Base-by-base conservation (phyloP, 352 stramenopile genomes). In the Globisporangium heterothallicum region DNA sequence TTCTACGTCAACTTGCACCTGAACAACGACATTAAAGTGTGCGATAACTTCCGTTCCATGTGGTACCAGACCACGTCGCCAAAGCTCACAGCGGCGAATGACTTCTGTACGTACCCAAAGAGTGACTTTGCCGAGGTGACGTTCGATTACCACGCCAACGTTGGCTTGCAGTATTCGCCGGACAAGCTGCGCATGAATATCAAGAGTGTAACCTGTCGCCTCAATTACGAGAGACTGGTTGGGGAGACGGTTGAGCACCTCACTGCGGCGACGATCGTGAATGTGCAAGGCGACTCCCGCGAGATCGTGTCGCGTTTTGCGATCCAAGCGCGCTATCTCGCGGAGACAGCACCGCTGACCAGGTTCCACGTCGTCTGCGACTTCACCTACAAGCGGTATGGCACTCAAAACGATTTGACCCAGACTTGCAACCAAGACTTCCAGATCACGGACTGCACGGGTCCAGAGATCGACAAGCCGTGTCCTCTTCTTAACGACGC, bases 111-210 rank as follows among this genome's bases (percentile, higher is more conserved):
- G 34, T 81, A 78, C 46, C 63, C 63, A 16, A 53, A 63, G 25
- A 87, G 71, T 18, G 70, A 87, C 51, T 87, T 85, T 52, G 71
- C 71, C 9, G 69, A 84, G 49, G 18, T 84, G 14, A 85, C 71
- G 34, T 87, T 85, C 32, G 63, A 82, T 36, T 87, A 76, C 54
- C 63, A 84, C 46, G 62, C 72, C n/a, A 72, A 76, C 43, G 57
- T 62, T 4, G 74, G 71, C 13, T 54, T 86, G 5, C 42, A 67
- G 36, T 75, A 71, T 29, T 69, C 56, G 24, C 57, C 56, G 9
- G 57, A 68, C 14, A 53, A 66, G 14, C 47, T 81, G 40, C 42
- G 42, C 1, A 68, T 72, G 64, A 71, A 68, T 30, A 63, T 86
- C 35, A 66, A 60, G 16, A 58, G 59, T 21, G 72, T 89, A 1